Conservation (phyloP, 768 basidiomycete genomes). For the Candolleomyces aberdarensis region DNA sequence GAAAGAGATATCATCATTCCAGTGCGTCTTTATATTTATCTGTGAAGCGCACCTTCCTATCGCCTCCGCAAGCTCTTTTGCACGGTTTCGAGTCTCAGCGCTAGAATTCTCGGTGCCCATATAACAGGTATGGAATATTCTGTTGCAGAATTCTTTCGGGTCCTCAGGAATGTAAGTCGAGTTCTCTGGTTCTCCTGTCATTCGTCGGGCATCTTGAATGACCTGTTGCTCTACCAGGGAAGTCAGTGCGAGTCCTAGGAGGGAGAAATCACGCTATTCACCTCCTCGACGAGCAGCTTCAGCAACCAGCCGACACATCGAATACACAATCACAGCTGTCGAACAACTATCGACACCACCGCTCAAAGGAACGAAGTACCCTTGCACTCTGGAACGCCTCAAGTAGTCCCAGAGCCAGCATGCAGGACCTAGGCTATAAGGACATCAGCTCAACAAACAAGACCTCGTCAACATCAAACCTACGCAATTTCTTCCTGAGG, state of each 20-base stretch:
- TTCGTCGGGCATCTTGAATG: conserved; percentile 86
- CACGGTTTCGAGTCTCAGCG: conserved; percentile 77
- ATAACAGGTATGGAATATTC: conserved; percentile 97
- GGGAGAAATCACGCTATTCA: conserved; percentile 27
- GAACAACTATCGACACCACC: conserved; percentile 98
- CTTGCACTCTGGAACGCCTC: conserved; percentile 86
- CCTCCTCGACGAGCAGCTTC: conserved; percentile 75
- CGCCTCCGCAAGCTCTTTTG: conserved; percentile 80
- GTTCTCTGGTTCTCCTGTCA: conserved; percentile 77
- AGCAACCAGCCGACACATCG: conserved; percentile 91
- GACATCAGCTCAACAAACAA: neutral
- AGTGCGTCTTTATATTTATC: too few species aligned
- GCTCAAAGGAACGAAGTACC: conserved; percentile 93
- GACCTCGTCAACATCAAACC: conserved; percentile 26
- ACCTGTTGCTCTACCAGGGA: conserved; percentile 66
- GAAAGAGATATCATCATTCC: neutral
- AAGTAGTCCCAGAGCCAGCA: conserved; percentile 99
- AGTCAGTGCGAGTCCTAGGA: neutral
- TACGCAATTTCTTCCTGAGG: conserved; percentile 99
- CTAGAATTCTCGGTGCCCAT: conserved; percentile 99
- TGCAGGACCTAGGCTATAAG: conserved; percentile 82
- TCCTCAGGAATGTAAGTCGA: conserved; percentile 86
- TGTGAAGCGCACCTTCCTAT: conserved; percentile 71
- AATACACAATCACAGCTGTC: conserved; percentile 92
- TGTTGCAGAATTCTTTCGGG: conserved; percentile 77